Percentiles rank a stretch among this genome's conserved stretches.
Evolutionary conservation across 768 basidiomycete species (phyloP).

Genomic region (Tylopilus cervinicoccineus): DNA sequence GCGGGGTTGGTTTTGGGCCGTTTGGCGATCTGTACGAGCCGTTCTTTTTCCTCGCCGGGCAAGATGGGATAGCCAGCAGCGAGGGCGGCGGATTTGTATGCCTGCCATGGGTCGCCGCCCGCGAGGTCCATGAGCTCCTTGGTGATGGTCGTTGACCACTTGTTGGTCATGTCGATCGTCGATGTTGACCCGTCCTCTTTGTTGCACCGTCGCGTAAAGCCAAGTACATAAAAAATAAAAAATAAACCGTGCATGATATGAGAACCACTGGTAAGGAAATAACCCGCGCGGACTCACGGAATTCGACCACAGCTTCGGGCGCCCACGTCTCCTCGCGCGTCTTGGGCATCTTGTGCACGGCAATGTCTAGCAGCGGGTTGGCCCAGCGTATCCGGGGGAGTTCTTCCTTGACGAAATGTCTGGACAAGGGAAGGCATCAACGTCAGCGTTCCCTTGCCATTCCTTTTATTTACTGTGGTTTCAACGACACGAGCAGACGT

Average conservation of each 20-base stretch:
- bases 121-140: constrained; percentile 68
- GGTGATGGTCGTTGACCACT: constrained; percentile 66
- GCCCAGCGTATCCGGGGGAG: constrained; percentile 74
- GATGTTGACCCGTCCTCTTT: constrained; percentile 47
- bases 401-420: constrained; percentile 79
- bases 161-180: constrained; percentile 54
- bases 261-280: neutral
- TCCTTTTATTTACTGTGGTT: too few species aligned
- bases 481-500: constrained; percentile 21
- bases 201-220: neutral
- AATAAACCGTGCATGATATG: neutral
- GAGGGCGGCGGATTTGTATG: constrained; percentile 46
- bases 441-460: too few species aligned
- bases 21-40: constrained; percentile 14
- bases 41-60: constrained; percentile 38
- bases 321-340: constrained; percentile 51
- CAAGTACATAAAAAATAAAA: too few species aligned
- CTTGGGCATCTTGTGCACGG: constrained; percentile 54
- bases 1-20: constrained; percentile 7
- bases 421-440: too few species aligned
- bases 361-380: constrained; percentile 63
- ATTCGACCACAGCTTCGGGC: constrained; percentile 57
- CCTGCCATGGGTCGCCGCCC: constrained; percentile 56
- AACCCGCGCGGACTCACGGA: constrained; percentile 48
- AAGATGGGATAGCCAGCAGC: constrained; percentile 48